phyloP scores from a whole-genome alignment of 345 rosid genomes.

The Eucalyptus pauciflora region DNA sequence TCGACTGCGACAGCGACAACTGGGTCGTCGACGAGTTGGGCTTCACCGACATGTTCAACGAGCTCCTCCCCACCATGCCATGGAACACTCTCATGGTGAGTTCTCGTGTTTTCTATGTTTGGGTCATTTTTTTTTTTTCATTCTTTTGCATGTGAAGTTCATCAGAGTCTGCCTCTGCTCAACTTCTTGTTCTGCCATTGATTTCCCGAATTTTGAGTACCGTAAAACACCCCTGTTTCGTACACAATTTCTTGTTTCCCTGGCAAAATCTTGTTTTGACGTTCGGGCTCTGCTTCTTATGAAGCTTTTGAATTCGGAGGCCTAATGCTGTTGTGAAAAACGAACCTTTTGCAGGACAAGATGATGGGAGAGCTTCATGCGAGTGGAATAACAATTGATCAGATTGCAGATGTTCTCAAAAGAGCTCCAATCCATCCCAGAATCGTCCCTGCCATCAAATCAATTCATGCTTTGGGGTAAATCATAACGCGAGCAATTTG shows the following conservation, averaged over 20 bases:
- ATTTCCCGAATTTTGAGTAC: not conserved
- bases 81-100: slow-evolving; percentile 85
- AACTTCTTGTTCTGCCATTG: not conserved
- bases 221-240: not conserved
- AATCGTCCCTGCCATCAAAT: slow-evolving; percentile 54
- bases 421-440: slow-evolving; percentile 55
- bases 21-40: slow-evolving; percentile 79
- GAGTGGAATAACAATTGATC: slow-evolving; percentile 47
- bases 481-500: not conserved
- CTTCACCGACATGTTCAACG: slow-evolving; percentile 57
- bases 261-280: not conserved
- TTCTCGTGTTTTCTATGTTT: not conserved
- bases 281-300: not conserved
- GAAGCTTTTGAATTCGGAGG: not conserved
- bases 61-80: slow-evolving; percentile 84
- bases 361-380: slow-evolving; percentile 72
- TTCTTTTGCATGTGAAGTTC: not conserved
- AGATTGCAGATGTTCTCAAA: slow-evolving; percentile 42
- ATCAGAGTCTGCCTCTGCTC: not conserved
- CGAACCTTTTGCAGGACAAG: slow-evolving; percentile 31
- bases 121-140: not conserved
- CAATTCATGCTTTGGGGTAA: slow-evolving; percentile 75
- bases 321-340: not conserved
- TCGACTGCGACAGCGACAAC: slow-evolving; percentile 84
- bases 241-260: not conserved